phyloP scores from a whole-genome alignment of 2,329 filamentous ascomycete species.

The Fusarium neocosmosporiellum region DNA sequence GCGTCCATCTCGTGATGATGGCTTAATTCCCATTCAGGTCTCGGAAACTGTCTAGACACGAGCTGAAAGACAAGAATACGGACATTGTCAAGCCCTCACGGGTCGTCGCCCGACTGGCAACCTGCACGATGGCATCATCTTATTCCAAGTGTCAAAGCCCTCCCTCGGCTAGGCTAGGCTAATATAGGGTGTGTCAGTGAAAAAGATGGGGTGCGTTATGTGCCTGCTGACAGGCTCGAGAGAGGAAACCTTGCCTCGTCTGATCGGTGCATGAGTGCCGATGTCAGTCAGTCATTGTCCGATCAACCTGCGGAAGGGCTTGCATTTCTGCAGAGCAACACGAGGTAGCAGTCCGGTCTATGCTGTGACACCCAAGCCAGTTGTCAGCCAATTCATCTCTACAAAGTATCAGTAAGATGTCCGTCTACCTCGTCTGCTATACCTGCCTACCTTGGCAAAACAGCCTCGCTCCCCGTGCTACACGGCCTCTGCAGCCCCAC shows the following conservation, averaged over 20 bases:
- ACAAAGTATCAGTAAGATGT: not conserved
- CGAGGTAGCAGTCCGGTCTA: not conserved
- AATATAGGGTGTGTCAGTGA: not conserved
- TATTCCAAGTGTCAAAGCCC: not conserved
- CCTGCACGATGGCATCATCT: conserved; percentile 5
- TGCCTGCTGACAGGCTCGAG: conserved; percentile 3
- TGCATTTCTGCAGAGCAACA: not conserved
- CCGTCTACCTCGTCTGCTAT: not conserved
- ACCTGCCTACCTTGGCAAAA: not conserved
- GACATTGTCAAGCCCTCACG: not conserved
- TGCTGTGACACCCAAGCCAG: not conserved
- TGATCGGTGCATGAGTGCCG: not conserved
- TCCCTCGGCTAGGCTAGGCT: not conserved
- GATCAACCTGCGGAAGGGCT: not conserved
- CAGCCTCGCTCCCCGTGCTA: not conserved
- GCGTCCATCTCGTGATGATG: not conserved
- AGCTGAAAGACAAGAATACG: not conserved
- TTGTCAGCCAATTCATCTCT: not conserved
- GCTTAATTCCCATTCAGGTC: not conserved
- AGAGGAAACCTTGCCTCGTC: not conserved
- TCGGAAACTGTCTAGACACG: not conserved
- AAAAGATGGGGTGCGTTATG: not conserved
- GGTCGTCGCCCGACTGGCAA: not conserved
- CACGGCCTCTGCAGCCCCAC: conserved; percentile 11
- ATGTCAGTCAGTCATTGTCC: not conserved